phyloP scores from a whole-genome alignment of 1,284 basidiomycete genomes.

The Albatrellus sp. region DNA sequence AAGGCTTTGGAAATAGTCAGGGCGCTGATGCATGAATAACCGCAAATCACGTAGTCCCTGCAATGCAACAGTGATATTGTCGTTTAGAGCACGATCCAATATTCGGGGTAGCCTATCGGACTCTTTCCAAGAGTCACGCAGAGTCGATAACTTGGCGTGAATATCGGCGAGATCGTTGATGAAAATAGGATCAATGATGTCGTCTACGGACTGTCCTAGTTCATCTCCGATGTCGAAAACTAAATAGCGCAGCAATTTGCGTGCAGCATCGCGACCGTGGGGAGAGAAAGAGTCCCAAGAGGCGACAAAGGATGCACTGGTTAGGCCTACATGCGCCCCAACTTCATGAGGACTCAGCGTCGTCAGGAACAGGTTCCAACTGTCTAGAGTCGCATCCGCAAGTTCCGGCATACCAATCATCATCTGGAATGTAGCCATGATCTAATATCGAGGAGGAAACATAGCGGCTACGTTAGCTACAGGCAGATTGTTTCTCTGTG shows the following conservation, averaged over 20 bases:
- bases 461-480: neutral
- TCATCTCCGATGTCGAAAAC: slow-evolving; percentile 51
- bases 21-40: slow-evolving; percentile 42
- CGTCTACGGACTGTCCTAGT: slow-evolving; percentile 50
- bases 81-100: slow-evolving; percentile 64
- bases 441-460: slow-evolving; percentile 30
- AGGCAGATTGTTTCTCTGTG: neutral
- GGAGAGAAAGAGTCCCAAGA: slow-evolving; percentile 63
- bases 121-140: slow-evolving; percentile 40
- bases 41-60: slow-evolving; percentile 76
- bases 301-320: slow-evolving; percentile 75
- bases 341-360: slow-evolving; percentile 64
- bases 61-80: slow-evolving; percentile 73
- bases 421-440: slow-evolving; percentile 95
- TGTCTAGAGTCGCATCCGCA: slow-evolving; percentile 67
- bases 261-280: slow-evolving; percentile 42
- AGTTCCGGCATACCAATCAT: slow-evolving; percentile 67
- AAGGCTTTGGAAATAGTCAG: slow-evolving; percentile 45
- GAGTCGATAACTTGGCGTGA: slow-evolving; percentile 31
- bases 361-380: slow-evolving; percentile 74
- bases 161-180: slow-evolving; percentile 56
- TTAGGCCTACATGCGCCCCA: slow-evolving; percentile 79
- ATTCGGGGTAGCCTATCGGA: slow-evolving; percentile 55
- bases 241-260: slow-evolving; percentile 57
- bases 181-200: slow-evolving; percentile 66